Evolutionary conservation across 257 asterid genomes (phyloP), one percentile per base, ranked within the genome.

Genomic region (Pogostemon cablin): DNA sequence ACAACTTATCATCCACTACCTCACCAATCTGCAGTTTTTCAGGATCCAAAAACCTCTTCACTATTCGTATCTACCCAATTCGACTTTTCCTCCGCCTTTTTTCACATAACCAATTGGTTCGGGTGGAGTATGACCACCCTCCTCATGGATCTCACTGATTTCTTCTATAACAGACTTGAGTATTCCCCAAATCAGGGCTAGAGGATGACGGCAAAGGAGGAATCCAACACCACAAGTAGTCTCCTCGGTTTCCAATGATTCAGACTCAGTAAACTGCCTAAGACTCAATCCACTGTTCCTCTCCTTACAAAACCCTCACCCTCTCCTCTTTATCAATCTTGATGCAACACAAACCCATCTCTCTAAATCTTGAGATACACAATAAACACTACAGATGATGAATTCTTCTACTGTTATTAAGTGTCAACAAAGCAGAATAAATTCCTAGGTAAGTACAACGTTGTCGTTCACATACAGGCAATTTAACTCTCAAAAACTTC

Each of bases 341-440:
- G 97, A 91, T 61, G 84, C 88, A 66, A 76, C 95, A 73, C 97
- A 88, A 88, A 6, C 97, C 97, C 96, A 88, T 88, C 73, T 67
- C 78, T 72, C 61, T 41, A 7, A 78, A 44, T 72, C 63, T 56
- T 9, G 62, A 15, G n/a, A 50, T 20, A 6, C 50, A 17, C 25
- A 41, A 11, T 10, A 44, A 43, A 50, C 65, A 56, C 17, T 6
- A 5, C 11, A 20, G 6, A 54, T 54, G 8, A 50, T 50, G 9
- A 12, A 4, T 4, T n/a, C 5, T 50, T 11, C 4, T 1, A n/a
- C 3, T 50, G 32, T n/a, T 4, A 32, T 32, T 42, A 57, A 25
- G 32, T 25, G 32, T 25, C 2, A 35, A 57, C 11, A 3, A 25
- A 69, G 9, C 25, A 46, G 17, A 54, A 54, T 6, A 17, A 25